Percentiles rank a stretch among this genome's conserved stretches.
phyloP scores from a whole-genome alignment of 2,329 filamentous ascomycete species.

The Paecilomyces niveus region DNA sequence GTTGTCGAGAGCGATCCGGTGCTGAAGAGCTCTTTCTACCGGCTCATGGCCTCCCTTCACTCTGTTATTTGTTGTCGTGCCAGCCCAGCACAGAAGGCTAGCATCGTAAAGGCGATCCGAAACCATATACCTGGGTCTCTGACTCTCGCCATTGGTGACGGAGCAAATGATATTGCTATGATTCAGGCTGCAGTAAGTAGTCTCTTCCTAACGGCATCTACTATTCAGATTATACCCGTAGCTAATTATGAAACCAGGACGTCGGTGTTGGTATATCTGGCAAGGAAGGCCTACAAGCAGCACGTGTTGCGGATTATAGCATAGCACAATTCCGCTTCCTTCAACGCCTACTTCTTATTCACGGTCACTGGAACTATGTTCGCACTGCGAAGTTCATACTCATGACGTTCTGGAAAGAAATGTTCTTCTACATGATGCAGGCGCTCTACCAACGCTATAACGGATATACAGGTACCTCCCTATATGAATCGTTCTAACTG shows the following conservation, averaged over 20 bases:
- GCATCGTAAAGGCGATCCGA: slow-evolving; percentile 64
- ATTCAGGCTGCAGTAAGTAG: slow-evolving; percentile 61
- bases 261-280: slow-evolving; percentile 77
- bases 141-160: slow-evolving; percentile 74
- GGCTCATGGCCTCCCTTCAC: slow-evolving; percentile 63
- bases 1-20: slow-evolving; percentile 56
- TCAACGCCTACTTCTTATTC: slow-evolving; percentile 63
- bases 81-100: slow-evolving; percentile 69
- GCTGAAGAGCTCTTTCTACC: slow-evolving; percentile 60
- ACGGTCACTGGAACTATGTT: slow-evolving; percentile 72
- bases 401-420: slow-evolving; percentile 73
- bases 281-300: slow-evolving; percentile 72
- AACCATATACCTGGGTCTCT: slow-evolving; percentile 61
- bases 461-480: slow-evolving; percentile 70
- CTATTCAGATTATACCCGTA: neutral
- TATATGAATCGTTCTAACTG: slow-evolving; percentile 72
- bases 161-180: slow-evolving; percentile 82
- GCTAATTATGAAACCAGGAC: slow-evolving; percentile 30
- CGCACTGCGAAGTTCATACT: slow-evolving; percentile 67
- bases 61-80: slow-evolving; percentile 78
- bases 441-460: slow-evolving; percentile 66
- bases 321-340: slow-evolving; percentile 77
- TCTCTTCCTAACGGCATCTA: neutral
- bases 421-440: slow-evolving; percentile 67
- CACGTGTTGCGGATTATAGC: slow-evolving; percentile 70